These are phyloP conservation scores for Aureobasidium sp. DNA, from an alignment of 2,329 filamentous ascomycete species.

Conservation along the genomic window DNA sequence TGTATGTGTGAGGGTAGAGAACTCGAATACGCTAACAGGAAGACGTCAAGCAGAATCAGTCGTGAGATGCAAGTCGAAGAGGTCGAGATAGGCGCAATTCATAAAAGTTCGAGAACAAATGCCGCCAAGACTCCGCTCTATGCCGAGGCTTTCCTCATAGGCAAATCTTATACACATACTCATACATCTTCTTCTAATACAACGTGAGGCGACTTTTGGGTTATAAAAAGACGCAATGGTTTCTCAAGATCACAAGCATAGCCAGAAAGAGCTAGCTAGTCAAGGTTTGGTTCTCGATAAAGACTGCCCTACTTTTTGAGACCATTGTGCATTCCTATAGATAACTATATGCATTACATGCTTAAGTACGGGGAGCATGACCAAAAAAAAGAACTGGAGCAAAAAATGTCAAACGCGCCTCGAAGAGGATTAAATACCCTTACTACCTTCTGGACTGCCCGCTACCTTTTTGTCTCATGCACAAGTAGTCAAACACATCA, in stretches of 20 bases:
- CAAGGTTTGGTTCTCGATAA: too few relatives aligned
- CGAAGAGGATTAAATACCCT: background rate
- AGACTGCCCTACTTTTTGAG: too few relatives aligned
- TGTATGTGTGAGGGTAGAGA: background rate
- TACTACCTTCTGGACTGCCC: background rate
- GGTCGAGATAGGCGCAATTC: background rate
- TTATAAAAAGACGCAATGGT: too few relatives aligned
- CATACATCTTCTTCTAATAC: too few relatives aligned
- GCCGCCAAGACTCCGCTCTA: background rate
- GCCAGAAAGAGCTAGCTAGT: too few relatives aligned
- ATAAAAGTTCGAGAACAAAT: slow-evolving; percentile 7
- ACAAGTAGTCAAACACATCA: background rate
- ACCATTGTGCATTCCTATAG: too few relatives aligned
- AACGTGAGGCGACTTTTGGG: too few relatives aligned
- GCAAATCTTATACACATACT: background rate
- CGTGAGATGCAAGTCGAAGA: too few relatives aligned
- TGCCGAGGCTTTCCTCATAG: slow-evolving; percentile 1
- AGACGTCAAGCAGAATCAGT: background rate
- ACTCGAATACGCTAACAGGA: background rate
- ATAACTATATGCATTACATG: too few relatives aligned
- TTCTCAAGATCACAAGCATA: too few relatives aligned
- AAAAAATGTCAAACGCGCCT: background rate
- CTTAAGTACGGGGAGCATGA: background rate
- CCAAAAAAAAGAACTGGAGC: background rate
- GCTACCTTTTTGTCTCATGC: background rate